Conservation (phyloP, 1,284 basidiomycete species). For the Crocinoboletus sp. region DNA sequence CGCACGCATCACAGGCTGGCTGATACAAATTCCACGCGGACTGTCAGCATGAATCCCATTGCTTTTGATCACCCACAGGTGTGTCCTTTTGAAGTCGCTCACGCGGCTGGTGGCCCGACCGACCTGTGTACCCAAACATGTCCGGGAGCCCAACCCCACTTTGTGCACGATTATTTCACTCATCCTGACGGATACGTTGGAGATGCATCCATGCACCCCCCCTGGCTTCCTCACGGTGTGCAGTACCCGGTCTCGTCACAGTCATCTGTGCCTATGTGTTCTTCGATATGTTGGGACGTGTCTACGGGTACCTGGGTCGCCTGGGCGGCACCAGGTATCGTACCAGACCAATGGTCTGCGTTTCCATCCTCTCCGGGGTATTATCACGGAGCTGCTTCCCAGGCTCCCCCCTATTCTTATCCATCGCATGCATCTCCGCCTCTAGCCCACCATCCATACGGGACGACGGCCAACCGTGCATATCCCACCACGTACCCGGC, state of each 20-base stretch:
- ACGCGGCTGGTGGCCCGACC: slow-evolving; percentile 22
- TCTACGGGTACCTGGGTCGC: slow-evolving; percentile 29
- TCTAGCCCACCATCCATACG: slow-evolving; percentile 21
- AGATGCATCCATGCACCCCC: slow-evolving; percentile 23
- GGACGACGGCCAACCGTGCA: slow-evolving; percentile 14
- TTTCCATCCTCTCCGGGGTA: slow-evolving; percentile 27
- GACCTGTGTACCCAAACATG: slow-evolving; percentile 27
- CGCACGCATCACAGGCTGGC: slow-evolving; percentile 25
- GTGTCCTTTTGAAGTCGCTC: slow-evolving; percentile 20
- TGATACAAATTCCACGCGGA: slow-evolving; percentile 23
- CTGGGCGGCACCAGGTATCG: slow-evolving; percentile 26
- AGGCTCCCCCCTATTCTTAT: slow-evolving; percentile 26
- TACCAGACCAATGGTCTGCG: slow-evolving; percentile 29
- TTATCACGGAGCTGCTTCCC: slow-evolving; percentile 26
- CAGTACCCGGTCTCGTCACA: slow-evolving; percentile 31
- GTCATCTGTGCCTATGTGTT: slow-evolving; percentile 28
- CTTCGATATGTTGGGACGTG: slow-evolving; percentile 30
- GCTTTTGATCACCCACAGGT: slow-evolving; percentile 25
- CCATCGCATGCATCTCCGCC: slow-evolving; percentile 26
- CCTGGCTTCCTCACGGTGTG: slow-evolving; percentile 29
- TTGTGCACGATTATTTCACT: slow-evolving; percentile 27
- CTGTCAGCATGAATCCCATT: slow-evolving; percentile 19
- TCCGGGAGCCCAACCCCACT: slow-evolving; percentile 23
- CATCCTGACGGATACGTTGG: slow-evolving; percentile 21
- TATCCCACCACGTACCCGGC: slow-evolving; percentile 26